These are phyloP conservation scores for Gonapodya prolifera DNA, from an alignment of 192 early-diverging fungal genomes.

Conservation along the genomic window DNA sequence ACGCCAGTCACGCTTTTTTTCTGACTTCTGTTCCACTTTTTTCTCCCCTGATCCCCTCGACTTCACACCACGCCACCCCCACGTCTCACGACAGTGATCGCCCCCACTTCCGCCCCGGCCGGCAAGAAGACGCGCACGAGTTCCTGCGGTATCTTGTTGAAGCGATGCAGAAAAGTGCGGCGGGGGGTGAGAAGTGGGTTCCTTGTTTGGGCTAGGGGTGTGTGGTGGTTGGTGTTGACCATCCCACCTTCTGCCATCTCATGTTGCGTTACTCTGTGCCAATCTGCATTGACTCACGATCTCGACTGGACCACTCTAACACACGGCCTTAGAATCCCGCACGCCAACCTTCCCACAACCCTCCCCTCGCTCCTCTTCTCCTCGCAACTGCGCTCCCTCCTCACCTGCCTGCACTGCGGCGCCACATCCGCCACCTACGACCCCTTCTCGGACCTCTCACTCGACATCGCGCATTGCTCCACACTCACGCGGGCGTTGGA, in stretches of 20 bases:
- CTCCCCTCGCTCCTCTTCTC: conserved; percentile 61
- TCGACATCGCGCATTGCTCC: conserved; percentile 57
- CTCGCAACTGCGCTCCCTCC: conserved; percentile 63
- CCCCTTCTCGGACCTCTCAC: conserved; percentile 57
- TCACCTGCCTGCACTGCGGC: conserved; percentile 60
- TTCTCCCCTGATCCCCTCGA: not conserved
- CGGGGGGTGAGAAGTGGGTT: conserved; percentile 36
- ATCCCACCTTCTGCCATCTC: conserved; percentile 4
- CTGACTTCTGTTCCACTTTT: not conserved
- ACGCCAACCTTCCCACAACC: not conserved
- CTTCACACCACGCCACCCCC: too few relatives aligned
- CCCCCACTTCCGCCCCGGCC: conserved; percentile 60
- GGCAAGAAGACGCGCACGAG: conserved; percentile 87
- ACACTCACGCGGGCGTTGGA: conserved; percentile 53
- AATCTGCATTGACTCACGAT: conserved; percentile 28
- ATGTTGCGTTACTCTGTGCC: conserved; percentile 26
- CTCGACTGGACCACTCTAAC: conserved; percentile 63
- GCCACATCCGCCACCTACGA: conserved; percentile 65
- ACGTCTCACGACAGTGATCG: conserved; percentile 36
- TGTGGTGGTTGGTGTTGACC: not conserved
- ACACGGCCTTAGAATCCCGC: not conserved
- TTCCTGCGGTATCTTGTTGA: conserved; percentile 63
- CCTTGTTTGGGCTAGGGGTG: conserved; percentile 7
- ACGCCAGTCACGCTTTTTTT: not conserved
- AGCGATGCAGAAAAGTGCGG: conserved; percentile 47